Conservation (phyloP, 2,329 filamentous ascomycete genomes). For the Lecanosticta acicola region DNA sequence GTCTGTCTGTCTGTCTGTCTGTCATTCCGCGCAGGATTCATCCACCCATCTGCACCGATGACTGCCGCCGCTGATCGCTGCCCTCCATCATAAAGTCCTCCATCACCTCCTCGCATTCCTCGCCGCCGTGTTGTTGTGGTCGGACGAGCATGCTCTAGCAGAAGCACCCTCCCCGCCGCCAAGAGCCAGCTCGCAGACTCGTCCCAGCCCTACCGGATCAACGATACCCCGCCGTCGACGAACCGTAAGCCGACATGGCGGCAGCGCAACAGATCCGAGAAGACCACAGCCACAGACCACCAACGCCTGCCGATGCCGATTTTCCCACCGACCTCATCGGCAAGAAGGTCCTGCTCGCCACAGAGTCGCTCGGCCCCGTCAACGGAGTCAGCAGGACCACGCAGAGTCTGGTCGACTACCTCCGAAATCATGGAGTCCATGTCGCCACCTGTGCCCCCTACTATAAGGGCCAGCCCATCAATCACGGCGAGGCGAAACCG, state of each 20-base stretch:
- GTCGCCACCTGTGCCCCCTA: slow-evolving; percentile 63
- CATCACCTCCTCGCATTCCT: not conserved
- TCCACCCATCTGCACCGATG: too few relatives aligned
- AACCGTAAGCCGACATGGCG: not conserved
- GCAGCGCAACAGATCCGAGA: not conserved
- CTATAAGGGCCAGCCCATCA: slow-evolving; percentile 49
- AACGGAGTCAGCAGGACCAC: slow-evolving; percentile 70
- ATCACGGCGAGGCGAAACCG: slow-evolving; percentile 18
- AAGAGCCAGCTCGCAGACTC: too few relatives aligned
- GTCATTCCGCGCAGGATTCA: not conserved
- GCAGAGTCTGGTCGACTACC: slow-evolving; percentile 61
- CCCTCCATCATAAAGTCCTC: not conserved
- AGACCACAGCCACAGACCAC: not conserved
- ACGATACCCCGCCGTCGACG: not conserved
- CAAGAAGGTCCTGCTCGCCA: slow-evolving; percentile 61
- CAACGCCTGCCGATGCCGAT: slow-evolving; percentile 6
- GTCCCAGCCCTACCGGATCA: not conserved
- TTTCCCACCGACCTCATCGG: slow-evolving; percentile 49
- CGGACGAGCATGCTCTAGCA: slow-evolving; percentile 1
- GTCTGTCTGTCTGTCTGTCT: too few relatives aligned
- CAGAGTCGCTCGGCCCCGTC: slow-evolving; percentile 66
- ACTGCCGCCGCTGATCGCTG: not conserved
- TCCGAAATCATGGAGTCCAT: slow-evolving; percentile 58
- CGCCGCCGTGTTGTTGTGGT: not conserved
- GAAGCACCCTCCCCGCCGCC: not conserved